A percentile compares a stretch with the other conserved stretches of the same genome.
Conservation (phyloP, 805 yeast species). For the Starmerella vitae region DNA sequence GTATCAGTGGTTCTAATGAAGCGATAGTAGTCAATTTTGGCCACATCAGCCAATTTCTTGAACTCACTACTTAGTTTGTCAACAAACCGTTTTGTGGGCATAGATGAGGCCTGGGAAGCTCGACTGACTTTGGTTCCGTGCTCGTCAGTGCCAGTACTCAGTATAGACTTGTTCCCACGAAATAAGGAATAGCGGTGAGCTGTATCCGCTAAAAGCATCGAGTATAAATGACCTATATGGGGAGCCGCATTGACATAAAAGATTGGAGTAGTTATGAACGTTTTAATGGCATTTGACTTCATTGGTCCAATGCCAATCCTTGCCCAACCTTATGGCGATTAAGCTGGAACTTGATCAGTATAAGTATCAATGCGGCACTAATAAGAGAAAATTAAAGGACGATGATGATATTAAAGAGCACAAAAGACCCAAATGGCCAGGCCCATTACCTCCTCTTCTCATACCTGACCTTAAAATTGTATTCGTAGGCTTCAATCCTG, state of each 20-base stretch:
- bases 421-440: constrained; percentile 11
- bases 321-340: neutral
- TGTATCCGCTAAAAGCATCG: constrained; percentile 74
- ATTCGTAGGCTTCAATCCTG: constrained; percentile 65
- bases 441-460: constrained; percentile 22
- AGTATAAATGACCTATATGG: constrained; percentile 83
- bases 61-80: constrained; percentile 57
- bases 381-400: neutral
- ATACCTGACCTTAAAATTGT: constrained; percentile 31
- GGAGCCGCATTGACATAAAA: constrained; percentile 94
- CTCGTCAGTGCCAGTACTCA: constrained; percentile 92
- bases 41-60: constrained; percentile 43
- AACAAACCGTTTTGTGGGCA: constrained; percentile 55
- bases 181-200: constrained; percentile 57
- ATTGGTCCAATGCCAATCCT: neutral
- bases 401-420: neutral
- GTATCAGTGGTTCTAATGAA: constrained; percentile 83
- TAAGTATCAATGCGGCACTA: neutral
- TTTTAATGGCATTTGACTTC: neutral
- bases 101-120: constrained; percentile 51
- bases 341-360: neutral
- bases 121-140: constrained; percentile 86
- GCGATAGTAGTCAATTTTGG: constrained; percentile 50
- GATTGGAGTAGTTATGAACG: constrained; percentile 61
- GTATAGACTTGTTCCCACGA: constrained; percentile 34